Evolutionary conservation across 495 filamentous ascomycete species (phyloP), one percentile per base, ranked within the genome.

Genomic region (Podospora anserina): DNA sequence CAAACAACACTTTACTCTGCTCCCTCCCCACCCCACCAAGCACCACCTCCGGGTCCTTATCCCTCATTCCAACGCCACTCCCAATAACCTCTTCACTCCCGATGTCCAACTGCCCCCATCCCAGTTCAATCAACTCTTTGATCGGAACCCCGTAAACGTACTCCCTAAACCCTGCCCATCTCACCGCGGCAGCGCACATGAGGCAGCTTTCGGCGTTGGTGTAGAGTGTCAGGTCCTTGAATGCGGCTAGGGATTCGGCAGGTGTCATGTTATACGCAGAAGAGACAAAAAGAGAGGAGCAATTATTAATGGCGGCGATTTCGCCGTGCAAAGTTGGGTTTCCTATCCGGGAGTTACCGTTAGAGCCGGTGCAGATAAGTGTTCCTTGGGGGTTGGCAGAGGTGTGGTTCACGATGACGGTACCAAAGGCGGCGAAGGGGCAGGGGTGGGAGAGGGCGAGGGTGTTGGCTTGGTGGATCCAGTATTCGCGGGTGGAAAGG

Each of bases 151-250:
- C 84, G 69, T 83, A 86, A 15, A 87, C 78, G 71, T 82, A 84
- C 75, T 87, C 84, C 13, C 74, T 76, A 71, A 88, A 86, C 5
- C 83, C 84, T 0, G 84, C 76, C 81, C 82, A 86, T 0, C 85
- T 79, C 65, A 87, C 85, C 2, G 83, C 85, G 2, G 83, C 80
- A 0, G 86, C 85, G 70, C 86, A 88, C 84, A 87, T 88, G 7
- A 84, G 83, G 73, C 86, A 88, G 65, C 80, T 82, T 70, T 87
- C 84, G 5, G 81, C 84, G 72, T 84, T 87, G 7, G 85, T 88
- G 75, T 88, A 88, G 4, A 87, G 74, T 9, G 79, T 77, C 19
- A 88, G 69, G 44, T 80, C 65, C n/a, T 70, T 57, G 64, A 83
- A 86, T 19, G 84, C 85, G 23, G 69, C 76, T 13, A 79, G 60